Evolutionary conservation across 176 grass and related monocot species (phyloP).

Genomic region (Aechmea fasciata): DNA sequence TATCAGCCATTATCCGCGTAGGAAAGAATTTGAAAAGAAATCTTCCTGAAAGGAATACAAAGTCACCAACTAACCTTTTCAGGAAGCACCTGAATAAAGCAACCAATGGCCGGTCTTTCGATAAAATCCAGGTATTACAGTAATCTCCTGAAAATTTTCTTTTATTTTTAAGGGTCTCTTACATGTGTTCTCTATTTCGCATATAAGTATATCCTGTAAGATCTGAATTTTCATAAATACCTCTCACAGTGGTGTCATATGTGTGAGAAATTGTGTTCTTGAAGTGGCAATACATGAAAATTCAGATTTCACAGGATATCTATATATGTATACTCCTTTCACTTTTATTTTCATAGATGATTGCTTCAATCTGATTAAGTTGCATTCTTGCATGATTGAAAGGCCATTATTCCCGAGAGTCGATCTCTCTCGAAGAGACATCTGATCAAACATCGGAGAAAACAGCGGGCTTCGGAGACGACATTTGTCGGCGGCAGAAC

Average conservation of each 20-base stretch:
- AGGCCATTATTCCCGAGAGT: too few species aligned
- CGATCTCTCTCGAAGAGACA: not conserved
- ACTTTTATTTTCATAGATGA: not conserved
- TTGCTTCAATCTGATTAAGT: not conserved
- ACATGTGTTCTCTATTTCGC: not conserved
- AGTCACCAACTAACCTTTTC: conserved; percentile 14
- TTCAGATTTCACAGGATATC: conserved; percentile 6
- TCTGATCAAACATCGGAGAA: conserved; percentile 15
- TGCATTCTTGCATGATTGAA: too few species aligned
- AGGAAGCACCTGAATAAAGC: conserved; percentile 3
- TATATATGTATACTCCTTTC: not conserved
- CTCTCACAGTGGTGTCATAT: too few species aligned
- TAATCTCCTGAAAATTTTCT: not conserved
- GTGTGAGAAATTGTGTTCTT: too few species aligned
- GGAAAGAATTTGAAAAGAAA: conserved; percentile 29
- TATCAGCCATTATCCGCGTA: conserved; percentile 48
- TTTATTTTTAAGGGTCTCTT: conserved; percentile 1
- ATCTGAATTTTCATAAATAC: conserved; percentile 9
- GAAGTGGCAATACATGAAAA: too few species aligned
- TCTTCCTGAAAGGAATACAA: conserved; percentile 30
- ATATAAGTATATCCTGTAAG: not conserved
- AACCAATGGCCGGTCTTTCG: conserved; percentile 3
- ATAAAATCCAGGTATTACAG: conserved; percentile 33
- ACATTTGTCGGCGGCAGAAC: not conserved
- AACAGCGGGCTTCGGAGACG: conserved; percentile 1